Evolutionary conservation across 345 rosid species (phyloP).

Genomic region (Combretum micranthum): DNA sequence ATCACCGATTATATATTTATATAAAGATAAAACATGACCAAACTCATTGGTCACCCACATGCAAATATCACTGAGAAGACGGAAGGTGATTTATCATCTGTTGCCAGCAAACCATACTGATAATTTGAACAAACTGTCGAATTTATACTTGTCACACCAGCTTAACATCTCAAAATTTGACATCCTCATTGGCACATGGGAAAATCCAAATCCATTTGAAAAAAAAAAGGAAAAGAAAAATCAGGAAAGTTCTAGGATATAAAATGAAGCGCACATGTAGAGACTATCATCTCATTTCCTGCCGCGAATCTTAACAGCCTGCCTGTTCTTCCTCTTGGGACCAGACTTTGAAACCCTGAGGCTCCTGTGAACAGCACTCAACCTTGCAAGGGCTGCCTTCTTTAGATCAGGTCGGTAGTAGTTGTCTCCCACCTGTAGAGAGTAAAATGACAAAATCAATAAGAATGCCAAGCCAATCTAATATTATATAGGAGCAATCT

Average conservation of each 20-base stretch:
- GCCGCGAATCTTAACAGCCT: constrained; percentile 27
- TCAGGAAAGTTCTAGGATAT: neutral
- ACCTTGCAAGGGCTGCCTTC: constrained; percentile 83
- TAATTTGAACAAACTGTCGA: too few species aligned
- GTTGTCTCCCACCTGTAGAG: constrained; percentile 64
- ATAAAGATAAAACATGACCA: too few species aligned
- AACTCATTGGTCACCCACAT: too few species aligned
- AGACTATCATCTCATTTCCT: constrained; percentile 22
- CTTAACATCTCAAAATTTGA: too few species aligned
- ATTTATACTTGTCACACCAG: too few species aligned
- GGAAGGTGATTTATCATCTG: too few species aligned
- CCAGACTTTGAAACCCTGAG: constrained; percentile 84
- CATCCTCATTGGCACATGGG: neutral
- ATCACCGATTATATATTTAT: too few species aligned
- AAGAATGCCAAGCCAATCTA: neutral
- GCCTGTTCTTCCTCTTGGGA: constrained; percentile 88
- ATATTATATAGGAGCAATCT: neutral
- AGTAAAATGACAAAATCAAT: neutral
- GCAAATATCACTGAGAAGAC: too few species aligned
- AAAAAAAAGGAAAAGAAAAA: neutral
- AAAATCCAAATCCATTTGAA: constrained; percentile 1
- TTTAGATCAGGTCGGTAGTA: constrained; percentile 86
- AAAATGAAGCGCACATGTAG: neutral
- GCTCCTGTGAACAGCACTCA: constrained; percentile 73
- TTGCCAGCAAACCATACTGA: too few species aligned